Base-by-base conservation (phyloP, 139 green algal genomes). In the Auxenochlorella pyrenoidosa region DNA sequence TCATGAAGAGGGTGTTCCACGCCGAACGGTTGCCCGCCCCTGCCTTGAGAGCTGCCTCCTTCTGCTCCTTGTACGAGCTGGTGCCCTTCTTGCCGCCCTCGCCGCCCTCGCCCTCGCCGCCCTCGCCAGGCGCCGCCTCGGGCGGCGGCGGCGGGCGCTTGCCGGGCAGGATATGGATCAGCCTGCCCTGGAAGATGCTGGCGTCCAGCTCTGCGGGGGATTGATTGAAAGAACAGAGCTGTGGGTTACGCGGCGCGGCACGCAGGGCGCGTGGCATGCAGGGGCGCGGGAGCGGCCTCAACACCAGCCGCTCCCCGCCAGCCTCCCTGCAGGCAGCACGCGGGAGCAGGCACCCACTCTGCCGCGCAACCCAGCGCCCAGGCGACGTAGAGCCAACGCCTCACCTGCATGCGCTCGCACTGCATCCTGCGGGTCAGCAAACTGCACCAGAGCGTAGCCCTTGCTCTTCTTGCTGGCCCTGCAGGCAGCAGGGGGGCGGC, bases 1-100 rank as follows among this genome's bases (percentile, higher is more conserved):
- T 91, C 95, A 99, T 98, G 93, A 99, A 99, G n/a, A 99, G 92
- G 8, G 94, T 95, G 93, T 97, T 99, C 98, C 98, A 99, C 1
- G 97, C 93, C 2, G 91, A 90, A 22, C 92, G 92, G 88, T 98
- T 96, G 34, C 86, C 93, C 19, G 95, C 94, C 36, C 96, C 91
- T 2, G 87, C 92, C 82, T 97, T 98, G n/a, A 94, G 82, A 89
- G 94, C 70, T 28, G 89, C 94, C 71, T 97, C 97, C 44, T 91
- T 92, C 72, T 95, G 43, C 6, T 81, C 83, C 86, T 97, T 97
- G 92, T 93, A 96, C 26, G 77, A 89, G 71, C 54, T 90, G 18
- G 65, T 86, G 36, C 32, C 90, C 12, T n/a, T 36, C 81, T 82
- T 59, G 44, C 76, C 82, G 44, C 68, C 83, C 41, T 83, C 66